Evolutionary conservation across 2,329 filamentous ascomycete species (phyloP).

Genomic region (Ascochyta lentis): DNA sequence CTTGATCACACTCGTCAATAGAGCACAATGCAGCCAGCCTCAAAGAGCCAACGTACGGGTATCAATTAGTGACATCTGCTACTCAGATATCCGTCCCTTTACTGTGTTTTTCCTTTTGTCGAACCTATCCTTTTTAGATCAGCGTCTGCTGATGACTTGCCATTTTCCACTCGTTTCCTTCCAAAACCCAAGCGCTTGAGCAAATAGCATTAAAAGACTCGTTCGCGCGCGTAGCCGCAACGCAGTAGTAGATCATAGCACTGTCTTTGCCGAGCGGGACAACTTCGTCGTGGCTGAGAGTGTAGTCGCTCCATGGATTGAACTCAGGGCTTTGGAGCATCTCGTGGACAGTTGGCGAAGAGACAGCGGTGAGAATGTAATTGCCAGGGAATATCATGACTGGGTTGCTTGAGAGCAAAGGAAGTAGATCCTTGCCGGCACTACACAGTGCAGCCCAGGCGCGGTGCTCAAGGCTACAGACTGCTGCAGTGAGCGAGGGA

Average conservation of each 20-base stretch:
- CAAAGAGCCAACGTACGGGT: neutral
- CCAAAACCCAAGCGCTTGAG: conserved; percentile 35
- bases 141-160: conserved; percentile 40
- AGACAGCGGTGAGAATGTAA: conserved; percentile 43
- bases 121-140: conserved; percentile 17
- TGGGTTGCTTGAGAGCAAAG: conserved; percentile 42
- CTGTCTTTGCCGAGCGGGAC: conserved; percentile 31
- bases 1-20: neutral
- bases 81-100: neutral
- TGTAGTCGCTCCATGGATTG: conserved; percentile 34
- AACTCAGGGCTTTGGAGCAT: conserved; percentile 30
- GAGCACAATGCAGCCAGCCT: neutral
- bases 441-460: conserved; percentile 48
- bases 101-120: too few relatives aligned
- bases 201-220: conserved; percentile 33
- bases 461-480: conserved; percentile 42
- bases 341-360: conserved; percentile 31
- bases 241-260: conserved; percentile 36
- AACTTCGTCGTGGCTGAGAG: conserved; percentile 38
- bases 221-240: conserved; percentile 27
- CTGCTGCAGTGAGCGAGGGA: conserved; percentile 33
- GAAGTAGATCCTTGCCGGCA: conserved; percentile 41
- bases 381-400: conserved; percentile 52
- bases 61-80: neutral
- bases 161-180: conserved; percentile 37